A percentile compares a stretch with the other conserved stretches of the same genome.
These are phyloP conservation scores for Thuidium tamariscinum DNA, from an alignment of 225 moss, liverwort and hornwort species.

Conservation along the genomic window DNA sequence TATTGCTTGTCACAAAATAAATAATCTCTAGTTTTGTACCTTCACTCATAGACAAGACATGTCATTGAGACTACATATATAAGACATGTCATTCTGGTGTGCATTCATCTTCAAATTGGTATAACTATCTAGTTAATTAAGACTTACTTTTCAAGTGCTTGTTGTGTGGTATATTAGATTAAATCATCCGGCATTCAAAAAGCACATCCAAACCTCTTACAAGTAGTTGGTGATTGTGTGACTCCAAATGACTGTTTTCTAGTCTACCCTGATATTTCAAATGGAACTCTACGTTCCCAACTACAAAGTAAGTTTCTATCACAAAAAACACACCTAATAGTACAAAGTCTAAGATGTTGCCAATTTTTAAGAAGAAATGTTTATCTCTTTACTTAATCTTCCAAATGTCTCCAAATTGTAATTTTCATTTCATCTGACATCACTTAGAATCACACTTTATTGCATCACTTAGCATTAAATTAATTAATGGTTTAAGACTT, in stretches of 20 bases:
- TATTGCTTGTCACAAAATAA: not conserved
- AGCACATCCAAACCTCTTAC: not conserved
- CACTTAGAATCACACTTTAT: not conserved
- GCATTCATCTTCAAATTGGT: not conserved
- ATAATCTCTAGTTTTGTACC: not conserved
- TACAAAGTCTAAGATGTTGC: not conserved
- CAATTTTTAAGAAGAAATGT: not conserved
- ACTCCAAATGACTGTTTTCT: not conserved
- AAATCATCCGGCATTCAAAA: not conserved
- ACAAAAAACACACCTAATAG: not conserved
- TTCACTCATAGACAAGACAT: not conserved
- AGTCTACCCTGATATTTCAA: not conserved
- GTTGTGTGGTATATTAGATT: not conserved
- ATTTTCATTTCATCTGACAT: not conserved
- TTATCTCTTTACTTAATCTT: not conserved
- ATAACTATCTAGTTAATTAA: not conserved
- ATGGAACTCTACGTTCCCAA: not conserved
- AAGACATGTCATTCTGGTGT: not conserved
- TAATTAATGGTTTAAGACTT: not conserved
- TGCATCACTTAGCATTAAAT: not conserved
- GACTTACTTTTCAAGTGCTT: not conserved
- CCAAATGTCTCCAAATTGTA: not conserved
- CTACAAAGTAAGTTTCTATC: fast-evolving
- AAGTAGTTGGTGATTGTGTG: not conserved
- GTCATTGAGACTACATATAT: no score